phyloP scores from a whole-genome alignment of 129 eudicot species.

The Flaveria robusta region DNA sequence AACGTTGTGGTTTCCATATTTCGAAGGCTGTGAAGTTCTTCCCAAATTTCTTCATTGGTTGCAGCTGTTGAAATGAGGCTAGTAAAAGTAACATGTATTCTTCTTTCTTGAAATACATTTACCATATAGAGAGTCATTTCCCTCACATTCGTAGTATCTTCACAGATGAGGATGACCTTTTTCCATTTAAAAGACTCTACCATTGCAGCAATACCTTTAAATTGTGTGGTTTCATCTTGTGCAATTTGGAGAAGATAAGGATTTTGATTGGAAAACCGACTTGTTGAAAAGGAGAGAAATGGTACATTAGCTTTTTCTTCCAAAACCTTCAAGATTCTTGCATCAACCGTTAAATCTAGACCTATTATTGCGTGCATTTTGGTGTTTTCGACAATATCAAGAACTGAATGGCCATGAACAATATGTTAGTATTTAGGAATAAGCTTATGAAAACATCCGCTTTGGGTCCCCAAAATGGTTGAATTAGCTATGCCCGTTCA shows the following conservation, averaged over 20 bases:
- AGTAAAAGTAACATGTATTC: slow-evolving; percentile 20
- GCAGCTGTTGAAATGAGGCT: slow-evolving; percentile 36
- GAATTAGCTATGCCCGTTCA: too few relatives aligned
- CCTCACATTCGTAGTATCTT: slow-evolving; percentile 36
- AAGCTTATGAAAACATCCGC: too few relatives aligned
- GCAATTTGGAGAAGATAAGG: slow-evolving; percentile 43
- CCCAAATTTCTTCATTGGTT: slow-evolving; percentile 26
- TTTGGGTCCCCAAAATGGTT: too few relatives aligned
- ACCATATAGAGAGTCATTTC: slow-evolving; percentile 25
- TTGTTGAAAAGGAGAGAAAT: slow-evolving; percentile 34
- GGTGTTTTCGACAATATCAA: slow-evolving; percentile 33
- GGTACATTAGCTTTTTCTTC: slow-evolving; percentile 44
- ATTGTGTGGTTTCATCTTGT: slow-evolving; percentile 41
- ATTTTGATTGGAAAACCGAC: slow-evolving; percentile 20
- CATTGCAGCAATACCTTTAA: slow-evolving; percentile 39
- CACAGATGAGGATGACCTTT: slow-evolving; percentile 33
- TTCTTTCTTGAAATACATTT: slow-evolving; percentile 30
- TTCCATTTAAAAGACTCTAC: slow-evolving; percentile 28
- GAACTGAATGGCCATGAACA: slow-evolving; percentile 22
- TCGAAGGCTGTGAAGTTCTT: slow-evolving; percentile 38
- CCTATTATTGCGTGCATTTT: slow-evolving; percentile 41
- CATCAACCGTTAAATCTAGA: slow-evolving; percentile 33
- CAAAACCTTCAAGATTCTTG: slow-evolving; percentile 25
- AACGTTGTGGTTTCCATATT: slow-evolving; percentile 22
- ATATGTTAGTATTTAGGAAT: not conserved